Evolutionary conservation across 176 grass and related monocot species (phyloP).

Genomic region (Lolium multiflorum): DNA sequence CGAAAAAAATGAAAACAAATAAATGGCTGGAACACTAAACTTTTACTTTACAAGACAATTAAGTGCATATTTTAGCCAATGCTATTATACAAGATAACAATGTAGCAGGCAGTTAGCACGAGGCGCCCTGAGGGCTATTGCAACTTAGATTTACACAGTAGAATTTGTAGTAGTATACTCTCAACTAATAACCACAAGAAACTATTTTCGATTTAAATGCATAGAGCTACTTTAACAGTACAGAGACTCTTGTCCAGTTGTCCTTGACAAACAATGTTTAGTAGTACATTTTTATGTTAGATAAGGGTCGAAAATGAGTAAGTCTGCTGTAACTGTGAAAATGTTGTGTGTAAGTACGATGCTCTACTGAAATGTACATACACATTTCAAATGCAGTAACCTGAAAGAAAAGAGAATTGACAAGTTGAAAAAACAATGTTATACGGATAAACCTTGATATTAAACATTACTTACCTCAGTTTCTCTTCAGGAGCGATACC

Average conservation of each 20-base stretch:
- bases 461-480: conserved; percentile 63
- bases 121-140: conserved; percentile 15
- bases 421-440: neutral
- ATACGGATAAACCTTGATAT: conserved; percentile 12
- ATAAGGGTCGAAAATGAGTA: conserved; percentile 13
- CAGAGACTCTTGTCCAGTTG: neutral
- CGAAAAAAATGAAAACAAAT: conserved; percentile 31
- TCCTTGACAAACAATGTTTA: conserved; percentile 13
- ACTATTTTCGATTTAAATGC: conserved; percentile 10
- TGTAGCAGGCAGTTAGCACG: neutral
- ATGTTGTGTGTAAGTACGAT: neutral
- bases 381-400: conserved; percentile 1
- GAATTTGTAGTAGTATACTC: neutral
- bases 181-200: conserved; percentile 27
- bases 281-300: neutral
- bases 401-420: neutral
- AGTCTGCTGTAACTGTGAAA: neutral
- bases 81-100: neutral
- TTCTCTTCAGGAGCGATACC: conserved; percentile 84
- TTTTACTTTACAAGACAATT: conserved; percentile 41
- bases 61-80: neutral
- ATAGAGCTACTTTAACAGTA: neutral
- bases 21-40: conserved; percentile 21
- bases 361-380: neutral
- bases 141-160: conserved; percentile 25